Base-by-base conservation (phyloP, 2,329 filamentous ascomycete species). In the Coniochaeta sp. region DNA sequence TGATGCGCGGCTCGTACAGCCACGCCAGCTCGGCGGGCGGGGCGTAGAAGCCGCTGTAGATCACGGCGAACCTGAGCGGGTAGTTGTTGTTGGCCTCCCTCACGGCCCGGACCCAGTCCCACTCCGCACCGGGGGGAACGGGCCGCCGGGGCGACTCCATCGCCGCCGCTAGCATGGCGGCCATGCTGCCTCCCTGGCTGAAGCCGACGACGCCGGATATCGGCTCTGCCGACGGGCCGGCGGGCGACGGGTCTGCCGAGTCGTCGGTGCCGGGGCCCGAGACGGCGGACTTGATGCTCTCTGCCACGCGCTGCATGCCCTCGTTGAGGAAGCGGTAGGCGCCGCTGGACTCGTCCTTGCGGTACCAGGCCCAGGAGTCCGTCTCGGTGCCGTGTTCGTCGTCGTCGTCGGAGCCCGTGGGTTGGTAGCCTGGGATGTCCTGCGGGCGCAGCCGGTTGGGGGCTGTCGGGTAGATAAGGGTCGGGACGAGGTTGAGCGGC, bases 281-380 rank as follows among this genome's bases (percentile, higher is more conserved):
- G 1, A 44, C 59, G 26, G 93, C 84, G 1, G 87, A 87, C 0
- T 76, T 73, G 26, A 96, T 83, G 0, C 85, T 75, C 5, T 79
- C 71, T 0, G 89, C 89, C 6, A 96, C 74, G 1, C 76, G 70
- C 0, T 70, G 74, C 66, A 97, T 80, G 1, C 90, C 91, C 22
- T 82, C 74, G n/a, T 89, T 84, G 2, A 97, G 73, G 0, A 86
- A 83, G 11, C 81, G 79, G 73, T 96, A 97, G 26, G 81, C 73
- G 1, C 79, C 80, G 1, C 81, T 80, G 12, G 84, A 81, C 44
- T 88, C 86, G 66, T 91, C 84, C 59, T 83, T 84, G 81, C 91
- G 80, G 73, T 78, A 97, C 93, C 93, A 98, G 14, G 85, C 90
- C 81, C 87, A 96, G 3, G 86, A 82, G 68, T 95, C 90, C 22